phyloP scores from a whole-genome alignment of 2,329 filamentous ascomycete genomes.

The Teratosphaeria destructans region DNA sequence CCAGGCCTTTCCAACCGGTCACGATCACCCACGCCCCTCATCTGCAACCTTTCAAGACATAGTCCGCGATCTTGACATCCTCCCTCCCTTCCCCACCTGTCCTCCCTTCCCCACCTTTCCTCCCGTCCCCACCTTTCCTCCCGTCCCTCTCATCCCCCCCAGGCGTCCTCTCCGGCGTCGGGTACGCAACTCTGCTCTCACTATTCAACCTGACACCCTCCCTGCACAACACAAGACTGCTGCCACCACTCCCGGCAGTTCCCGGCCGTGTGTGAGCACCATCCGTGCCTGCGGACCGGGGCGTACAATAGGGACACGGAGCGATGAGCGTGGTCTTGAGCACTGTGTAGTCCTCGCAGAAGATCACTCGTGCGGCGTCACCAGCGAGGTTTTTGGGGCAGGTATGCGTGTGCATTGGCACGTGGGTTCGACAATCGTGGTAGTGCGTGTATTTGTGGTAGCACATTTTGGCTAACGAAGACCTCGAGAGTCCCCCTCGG shows the following conservation, averaged over 20 bases:
- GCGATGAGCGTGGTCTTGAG: slow-evolving; percentile 7
- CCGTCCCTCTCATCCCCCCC: background rate
- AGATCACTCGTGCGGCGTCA: slow-evolving; percentile 20
- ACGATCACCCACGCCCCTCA: background rate
- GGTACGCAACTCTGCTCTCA: background rate
- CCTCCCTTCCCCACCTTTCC: background rate
- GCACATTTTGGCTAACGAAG: slow-evolving; percentile 14
- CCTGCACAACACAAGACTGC: background rate
- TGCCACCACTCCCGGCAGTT: background rate
- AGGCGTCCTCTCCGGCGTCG: background rate
- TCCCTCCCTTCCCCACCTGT: background rate
- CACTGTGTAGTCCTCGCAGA: slow-evolving; percentile 22
- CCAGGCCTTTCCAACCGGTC: too few relatives aligned
- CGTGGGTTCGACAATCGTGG: slow-evolving; percentile 15
- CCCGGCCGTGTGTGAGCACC: background rate
- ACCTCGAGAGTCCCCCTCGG: background rate
- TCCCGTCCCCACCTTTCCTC: background rate
- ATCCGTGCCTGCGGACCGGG: background rate
- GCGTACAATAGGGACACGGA: slow-evolving; percentile 14
- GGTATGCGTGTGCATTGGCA: slow-evolving; percentile 23
- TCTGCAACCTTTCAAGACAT: background rate
- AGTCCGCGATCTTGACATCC: background rate
- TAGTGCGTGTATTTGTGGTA: slow-evolving; percentile 26
- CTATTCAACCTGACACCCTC: background rate
- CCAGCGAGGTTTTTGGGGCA: slow-evolving; percentile 21